Conservation (phyloP, 2,329 filamentous ascomycete species). For the Dissoconium aciculare region DNA sequence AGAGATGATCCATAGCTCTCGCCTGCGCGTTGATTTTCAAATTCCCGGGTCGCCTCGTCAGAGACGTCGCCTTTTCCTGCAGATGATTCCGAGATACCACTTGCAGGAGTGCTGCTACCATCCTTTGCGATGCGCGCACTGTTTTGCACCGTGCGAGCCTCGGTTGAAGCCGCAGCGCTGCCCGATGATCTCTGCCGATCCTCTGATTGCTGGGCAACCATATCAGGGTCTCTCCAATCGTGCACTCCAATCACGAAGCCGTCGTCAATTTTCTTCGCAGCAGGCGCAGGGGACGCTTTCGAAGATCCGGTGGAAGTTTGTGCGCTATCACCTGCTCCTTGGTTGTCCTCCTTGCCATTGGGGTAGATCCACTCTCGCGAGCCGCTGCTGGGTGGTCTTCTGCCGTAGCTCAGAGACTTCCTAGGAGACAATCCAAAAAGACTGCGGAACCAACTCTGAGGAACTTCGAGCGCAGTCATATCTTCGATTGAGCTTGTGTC, state of each 20-base stretch:
- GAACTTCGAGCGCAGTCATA: constrained; percentile 6
- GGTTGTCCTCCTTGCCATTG: constrained; percentile 48
- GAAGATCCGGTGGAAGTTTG: constrained; percentile 15
- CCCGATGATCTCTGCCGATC: too few relatives aligned
- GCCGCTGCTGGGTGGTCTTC: constrained; percentile 56
- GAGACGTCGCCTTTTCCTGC: neutral
- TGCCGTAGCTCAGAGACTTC: constrained; percentile 30
- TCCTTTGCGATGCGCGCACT: neutral
- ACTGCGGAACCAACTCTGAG: constrained; percentile 31
- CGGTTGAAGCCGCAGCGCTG: neutral
- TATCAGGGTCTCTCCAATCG: constrained; percentile 70
- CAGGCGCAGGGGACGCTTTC: constrained; percentile 14
- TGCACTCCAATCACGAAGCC: constrained; percentile 71
- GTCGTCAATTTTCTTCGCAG: constrained; percentile 33
- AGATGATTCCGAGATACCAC: neutral
- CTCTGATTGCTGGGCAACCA: constrained; percentile 36
- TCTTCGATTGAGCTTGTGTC: constrained; percentile 3
- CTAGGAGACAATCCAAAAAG: constrained; percentile 19
- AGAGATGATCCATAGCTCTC: too few relatives aligned
- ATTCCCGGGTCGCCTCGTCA: neutral
- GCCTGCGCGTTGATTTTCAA: neutral
- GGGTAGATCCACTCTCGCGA: constrained; percentile 59
- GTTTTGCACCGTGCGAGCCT: neutral
- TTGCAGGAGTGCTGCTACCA: neutral
- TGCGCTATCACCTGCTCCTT: constrained; percentile 17